phyloP scores from a whole-genome alignment of 2,329 filamentous ascomycete species.

The Raffaelea arxii region DNA sequence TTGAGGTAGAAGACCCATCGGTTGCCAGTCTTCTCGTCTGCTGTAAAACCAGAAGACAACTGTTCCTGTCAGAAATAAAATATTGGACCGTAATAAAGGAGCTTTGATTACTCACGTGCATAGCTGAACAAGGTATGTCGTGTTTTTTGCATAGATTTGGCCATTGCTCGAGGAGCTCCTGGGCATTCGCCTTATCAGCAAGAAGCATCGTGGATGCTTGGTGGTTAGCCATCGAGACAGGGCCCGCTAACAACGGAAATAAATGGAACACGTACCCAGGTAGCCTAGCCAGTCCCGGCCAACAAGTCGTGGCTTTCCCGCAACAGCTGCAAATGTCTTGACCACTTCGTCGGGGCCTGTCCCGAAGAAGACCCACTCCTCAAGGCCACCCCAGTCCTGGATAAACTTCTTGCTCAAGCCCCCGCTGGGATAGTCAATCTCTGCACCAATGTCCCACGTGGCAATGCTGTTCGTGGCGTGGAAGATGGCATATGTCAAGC shows the following conservation, averaged over 20 bases:
- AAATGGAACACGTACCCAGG: neutral
- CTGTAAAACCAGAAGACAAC: conserved; percentile 1
- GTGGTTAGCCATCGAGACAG: neutral
- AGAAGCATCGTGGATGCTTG: neutral
- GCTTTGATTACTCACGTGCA: too few species aligned
- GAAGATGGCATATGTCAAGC: neutral
- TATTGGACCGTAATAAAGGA: too few species aligned
- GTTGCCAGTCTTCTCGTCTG: neutral
- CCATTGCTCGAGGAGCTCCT: neutral
- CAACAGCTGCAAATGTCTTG: neutral
- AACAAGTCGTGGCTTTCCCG: neutral
- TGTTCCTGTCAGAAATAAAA: too few species aligned
- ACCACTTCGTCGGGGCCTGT: neutral
- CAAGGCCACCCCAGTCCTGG: conserved; percentile 1
- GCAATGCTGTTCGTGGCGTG: neutral
- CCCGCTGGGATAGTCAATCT: conserved; percentile 1
- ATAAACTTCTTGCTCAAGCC: neutral
- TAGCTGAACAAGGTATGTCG: conserved; percentile 1
- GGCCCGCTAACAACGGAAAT: neutral
- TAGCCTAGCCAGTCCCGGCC: neutral
- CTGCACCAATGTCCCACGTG: neutral
- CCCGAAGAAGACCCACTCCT: neutral
- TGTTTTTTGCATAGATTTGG: neutral
- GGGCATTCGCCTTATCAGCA: neutral
- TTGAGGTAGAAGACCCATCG: conserved; percentile 1